Conservation (phyloP, 139 green algal genomes). For the Pleodorina starrii region DNA sequence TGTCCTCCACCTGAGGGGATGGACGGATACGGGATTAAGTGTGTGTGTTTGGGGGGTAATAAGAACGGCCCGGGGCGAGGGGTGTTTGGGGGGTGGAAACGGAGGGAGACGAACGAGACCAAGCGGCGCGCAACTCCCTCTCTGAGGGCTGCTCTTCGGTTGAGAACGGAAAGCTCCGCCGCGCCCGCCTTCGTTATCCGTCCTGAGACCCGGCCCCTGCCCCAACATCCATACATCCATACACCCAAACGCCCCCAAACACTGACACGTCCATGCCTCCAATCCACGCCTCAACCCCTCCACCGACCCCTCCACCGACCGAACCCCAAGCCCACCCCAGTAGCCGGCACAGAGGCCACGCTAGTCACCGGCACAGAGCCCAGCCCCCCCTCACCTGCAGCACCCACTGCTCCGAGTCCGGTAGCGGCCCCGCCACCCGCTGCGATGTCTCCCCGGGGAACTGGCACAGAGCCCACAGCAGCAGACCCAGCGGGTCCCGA, state of each 20-base stretch:
- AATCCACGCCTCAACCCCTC: not conserved
- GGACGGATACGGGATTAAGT: not conserved
- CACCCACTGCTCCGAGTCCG: constrained; percentile 42
- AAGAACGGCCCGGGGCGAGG: no score
- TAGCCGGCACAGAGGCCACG: no score
- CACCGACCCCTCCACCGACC: no score
- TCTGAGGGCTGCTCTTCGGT: not conserved
- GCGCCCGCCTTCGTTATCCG: no score
- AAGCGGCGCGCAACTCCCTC: no score
- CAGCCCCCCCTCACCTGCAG: constrained; percentile 25
- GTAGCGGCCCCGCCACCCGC: not conserved
- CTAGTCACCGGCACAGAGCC: no score
- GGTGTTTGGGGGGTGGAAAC: no score
- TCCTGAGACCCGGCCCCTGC: not conserved
- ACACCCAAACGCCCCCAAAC: no score
- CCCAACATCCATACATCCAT: not conserved
- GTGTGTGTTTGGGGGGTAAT: no score
- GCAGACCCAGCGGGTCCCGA: constrained; percentile 35
- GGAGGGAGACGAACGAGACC: not conserved
- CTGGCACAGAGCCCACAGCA: constrained; percentile 55
- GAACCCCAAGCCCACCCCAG: no score
- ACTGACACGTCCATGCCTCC: no score
- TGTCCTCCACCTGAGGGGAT: constrained; percentile 1
- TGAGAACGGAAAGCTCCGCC: not conserved
- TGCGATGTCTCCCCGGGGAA: not conserved